These are phyloP conservation scores for Aspergillus quadrilineatus DNA, from an alignment of 2,329 filamentous ascomycete species.

Conservation along the genomic window DNA sequence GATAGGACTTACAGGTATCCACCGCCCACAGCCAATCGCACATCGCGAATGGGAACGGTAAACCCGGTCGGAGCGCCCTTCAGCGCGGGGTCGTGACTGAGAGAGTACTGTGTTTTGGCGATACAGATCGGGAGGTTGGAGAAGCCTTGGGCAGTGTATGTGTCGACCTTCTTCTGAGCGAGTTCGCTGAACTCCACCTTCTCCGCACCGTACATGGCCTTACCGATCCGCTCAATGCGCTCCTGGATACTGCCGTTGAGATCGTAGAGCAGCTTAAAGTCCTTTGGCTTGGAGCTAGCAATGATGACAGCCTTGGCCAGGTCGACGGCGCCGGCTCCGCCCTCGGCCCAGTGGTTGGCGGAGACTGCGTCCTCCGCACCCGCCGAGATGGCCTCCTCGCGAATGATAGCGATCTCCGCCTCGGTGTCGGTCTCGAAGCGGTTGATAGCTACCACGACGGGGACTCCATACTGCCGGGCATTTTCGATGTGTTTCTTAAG, in stretches of 20 bases:
- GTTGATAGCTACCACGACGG: slow-evolving; percentile 96
- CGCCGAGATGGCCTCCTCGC: slow-evolving; percentile 85
- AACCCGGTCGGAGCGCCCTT: slow-evolving; percentile 96
- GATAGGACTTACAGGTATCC: slow-evolving; percentile 72
- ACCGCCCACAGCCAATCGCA: slow-evolving; percentile 88
- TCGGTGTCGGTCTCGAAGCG: slow-evolving; percentile 92
- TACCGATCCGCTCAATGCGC: slow-evolving; percentile 85
- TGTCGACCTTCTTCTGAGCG: slow-evolving; percentile 94
- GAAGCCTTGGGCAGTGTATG: slow-evolving; percentile 88
- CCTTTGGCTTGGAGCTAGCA: slow-evolving; percentile 77
- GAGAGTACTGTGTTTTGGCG: slow-evolving; percentile 96
- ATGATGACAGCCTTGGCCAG: slow-evolving; percentile 83
- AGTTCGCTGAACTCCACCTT: slow-evolving; percentile 90
- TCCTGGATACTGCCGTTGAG: slow-evolving; percentile 78
- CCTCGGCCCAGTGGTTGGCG: slow-evolving; percentile 95
- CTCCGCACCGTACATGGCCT: slow-evolving; percentile 90
- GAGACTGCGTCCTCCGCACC: slow-evolving; percentile 92
- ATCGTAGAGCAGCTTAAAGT: slow-evolving; percentile 84
- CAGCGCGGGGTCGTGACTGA: slow-evolving; percentile 86
- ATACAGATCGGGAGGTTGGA: slow-evolving; percentile 92
- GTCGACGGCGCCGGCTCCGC: slow-evolving; percentile 84
- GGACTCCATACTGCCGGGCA: slow-evolving; percentile 82
- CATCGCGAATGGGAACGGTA: slow-evolving; percentile 90
- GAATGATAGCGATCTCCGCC: slow-evolving; percentile 83
- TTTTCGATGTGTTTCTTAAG: slow-evolving; percentile 93